These are phyloP conservation scores for Echites panduratus DNA, from an alignment of 257 asterid species.

Conservation along the genomic window DNA sequence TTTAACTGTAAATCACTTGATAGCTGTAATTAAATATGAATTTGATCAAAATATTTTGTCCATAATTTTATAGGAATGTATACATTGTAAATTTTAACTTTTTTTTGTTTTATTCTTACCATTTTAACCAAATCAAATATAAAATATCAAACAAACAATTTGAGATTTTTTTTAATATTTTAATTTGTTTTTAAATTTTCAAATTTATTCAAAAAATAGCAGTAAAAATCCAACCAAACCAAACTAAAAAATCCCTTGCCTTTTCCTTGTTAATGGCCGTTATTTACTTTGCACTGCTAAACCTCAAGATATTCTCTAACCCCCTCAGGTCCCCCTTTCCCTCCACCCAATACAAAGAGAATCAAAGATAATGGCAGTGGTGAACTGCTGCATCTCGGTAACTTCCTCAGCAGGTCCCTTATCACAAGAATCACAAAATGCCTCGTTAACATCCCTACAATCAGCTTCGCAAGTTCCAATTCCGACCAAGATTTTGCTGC, in stretches of 20 bases:
- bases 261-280: background rate
- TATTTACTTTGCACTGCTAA: background rate
- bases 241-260: background rate
- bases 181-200: too few species aligned
- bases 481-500: slow-evolving; percentile 71
- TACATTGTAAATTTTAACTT: too few species aligned
- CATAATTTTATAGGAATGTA: too few species aligned
- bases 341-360: background rate
- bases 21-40: too few species aligned
- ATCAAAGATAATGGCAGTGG: background rate
- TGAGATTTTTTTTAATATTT: too few species aligned
- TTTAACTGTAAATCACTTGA: too few species aligned
- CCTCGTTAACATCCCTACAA: slow-evolving; percentile 30
- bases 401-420: slow-evolving; percentile 56
- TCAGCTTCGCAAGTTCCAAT: slow-evolving; percentile 13
- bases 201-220: too few species aligned
- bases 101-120: too few species aligned
- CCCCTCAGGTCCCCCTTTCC: background rate
- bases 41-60: too few species aligned
- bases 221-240: too few species aligned
- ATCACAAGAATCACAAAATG: slow-evolving; percentile 36
- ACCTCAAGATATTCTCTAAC: background rate
- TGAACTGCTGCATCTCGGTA: slow-evolving; percentile 60
- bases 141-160: too few species aligned
- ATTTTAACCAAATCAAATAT: too few species aligned